Conservation (phyloP, 305 asterid genomes). For the Nicotiana rustica region DNA sequence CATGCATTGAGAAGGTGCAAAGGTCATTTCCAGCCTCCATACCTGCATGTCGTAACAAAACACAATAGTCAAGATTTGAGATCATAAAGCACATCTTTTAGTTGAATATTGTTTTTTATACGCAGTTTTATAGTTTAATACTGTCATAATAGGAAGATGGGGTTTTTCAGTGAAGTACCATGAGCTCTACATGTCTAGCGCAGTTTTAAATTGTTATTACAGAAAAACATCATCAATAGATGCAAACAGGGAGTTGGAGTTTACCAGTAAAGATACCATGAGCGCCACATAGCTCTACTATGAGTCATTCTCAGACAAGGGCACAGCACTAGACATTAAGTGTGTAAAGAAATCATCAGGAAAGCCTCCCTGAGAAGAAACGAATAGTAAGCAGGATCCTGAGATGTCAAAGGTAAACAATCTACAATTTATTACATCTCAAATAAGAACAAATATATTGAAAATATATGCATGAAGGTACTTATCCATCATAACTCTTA, state of each 20-base stretch:
- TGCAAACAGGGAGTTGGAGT: not conserved
- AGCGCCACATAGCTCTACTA: not conserved
- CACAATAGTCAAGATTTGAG: not conserved
- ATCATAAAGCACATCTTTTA: not conserved
- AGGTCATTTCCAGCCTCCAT: not conserved
- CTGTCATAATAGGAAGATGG: not conserved
- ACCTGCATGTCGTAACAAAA: not conserved
- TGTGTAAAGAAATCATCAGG: not conserved
- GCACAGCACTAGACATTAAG: not conserved
- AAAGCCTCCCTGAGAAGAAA: slow-evolving; percentile 30
- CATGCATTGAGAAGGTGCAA: not conserved
- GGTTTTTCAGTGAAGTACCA: not conserved
- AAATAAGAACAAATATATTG: slow-evolving; percentile 23
- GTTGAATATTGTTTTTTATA: not conserved
- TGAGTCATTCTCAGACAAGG: slow-evolving; percentile 13
- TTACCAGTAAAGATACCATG: not conserved
- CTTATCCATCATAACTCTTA: not conserved
- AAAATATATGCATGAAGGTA: not conserved
- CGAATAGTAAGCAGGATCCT: not conserved
- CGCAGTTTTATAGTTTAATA: not conserved
- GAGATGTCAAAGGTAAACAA: not conserved
- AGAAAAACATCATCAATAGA: slow-evolving; percentile 2
- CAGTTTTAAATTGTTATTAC: not conserved
- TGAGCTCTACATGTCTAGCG: not conserved
- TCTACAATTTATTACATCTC: not conserved